Evolutionary conservation across 441 rosid species (phyloP).

Genomic region (Pelargonium myrrhifolium): DNA sequence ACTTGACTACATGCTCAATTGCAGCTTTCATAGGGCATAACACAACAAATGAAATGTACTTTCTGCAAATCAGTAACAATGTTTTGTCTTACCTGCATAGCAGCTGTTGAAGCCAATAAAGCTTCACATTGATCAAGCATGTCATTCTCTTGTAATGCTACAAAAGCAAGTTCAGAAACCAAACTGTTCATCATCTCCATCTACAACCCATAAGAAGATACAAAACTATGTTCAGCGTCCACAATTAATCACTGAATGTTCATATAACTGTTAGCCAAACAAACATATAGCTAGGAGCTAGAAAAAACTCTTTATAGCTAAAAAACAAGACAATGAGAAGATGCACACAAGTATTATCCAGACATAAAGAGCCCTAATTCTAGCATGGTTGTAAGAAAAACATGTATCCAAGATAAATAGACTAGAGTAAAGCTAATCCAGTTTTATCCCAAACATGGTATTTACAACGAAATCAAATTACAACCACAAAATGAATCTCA

Average conservation of each 20-base stretch:
- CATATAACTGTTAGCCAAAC: neutral
- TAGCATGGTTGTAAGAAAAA: no score
- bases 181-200: slow-evolving; percentile 55
- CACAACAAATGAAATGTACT: no score
- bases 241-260: slow-evolving; percentile 5
- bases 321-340: neutral
- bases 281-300: neutral
- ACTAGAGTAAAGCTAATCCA: neutral
- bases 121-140: slow-evolving; percentile 64
- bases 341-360: neutral
- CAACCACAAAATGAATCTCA: slow-evolving; percentile 25
- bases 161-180: slow-evolving; percentile 60
- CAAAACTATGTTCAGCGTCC: slow-evolving; percentile 8
- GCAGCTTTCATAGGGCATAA: neutral
- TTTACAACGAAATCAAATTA: neutral
- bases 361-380: neutral
- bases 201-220: slow-evolving; percentile 29
- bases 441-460: neutral
- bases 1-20: neutral
- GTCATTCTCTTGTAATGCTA: slow-evolving; percentile 48
- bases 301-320: neutral
- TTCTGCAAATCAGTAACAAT: no score
- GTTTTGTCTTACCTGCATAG: slow-evolving; percentile 53
- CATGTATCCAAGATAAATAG: no score
- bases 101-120: slow-evolving; percentile 49